Evolutionary conservation across 345 rosid genomes (phyloP).

Genomic region (Corchorus capsularis): DNA sequence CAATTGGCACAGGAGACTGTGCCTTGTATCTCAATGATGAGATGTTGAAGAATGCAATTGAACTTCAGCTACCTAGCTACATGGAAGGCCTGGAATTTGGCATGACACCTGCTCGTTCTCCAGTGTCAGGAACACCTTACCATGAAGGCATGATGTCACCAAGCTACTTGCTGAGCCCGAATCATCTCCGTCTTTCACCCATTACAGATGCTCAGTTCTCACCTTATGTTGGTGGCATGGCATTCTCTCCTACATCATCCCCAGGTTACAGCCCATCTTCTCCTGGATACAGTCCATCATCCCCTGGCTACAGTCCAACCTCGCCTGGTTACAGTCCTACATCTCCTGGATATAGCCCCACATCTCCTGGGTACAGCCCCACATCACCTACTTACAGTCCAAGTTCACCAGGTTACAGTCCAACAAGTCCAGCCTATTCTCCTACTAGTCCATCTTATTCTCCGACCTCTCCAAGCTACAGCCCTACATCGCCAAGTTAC

Average conservation of each 20-base stretch:
- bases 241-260: slow-evolving; percentile 82
- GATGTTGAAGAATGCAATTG: slow-evolving; percentile 97
- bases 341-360: slow-evolving; percentile 83
- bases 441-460: slow-evolving; percentile 70
- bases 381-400: slow-evolving; percentile 93
- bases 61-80: slow-evolving; percentile 96
- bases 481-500: slow-evolving; percentile 83
- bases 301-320: slow-evolving; percentile 65
- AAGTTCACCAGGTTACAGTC: slow-evolving; percentile 83
- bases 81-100: slow-evolving; percentile 90
- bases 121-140: slow-evolving; percentile 86
- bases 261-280: slow-evolving; percentile 88
- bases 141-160: slow-evolving; percentile 99
- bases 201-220: slow-evolving; percentile 84
- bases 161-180: slow-evolving; percentile 77
- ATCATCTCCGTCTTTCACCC: slow-evolving; percentile 74
- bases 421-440: slow-evolving; percentile 83
- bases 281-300: slow-evolving; percentile 74
- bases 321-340: slow-evolving; percentile 88
- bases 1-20: slow-evolving; percentile 94
- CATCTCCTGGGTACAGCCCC: slow-evolving; percentile 84
- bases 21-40: slow-evolving; percentile 86
- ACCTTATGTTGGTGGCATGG: slow-evolving; percentile 91
- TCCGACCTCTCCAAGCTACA: slow-evolving; percentile 74
- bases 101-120: slow-evolving; percentile 93